Percentiles rank a stretch among this genome's conserved stretches.
Evolutionary conservation across 306 rosid genomes (phyloP).

Genomic region (Benincasa hispida): DNA sequence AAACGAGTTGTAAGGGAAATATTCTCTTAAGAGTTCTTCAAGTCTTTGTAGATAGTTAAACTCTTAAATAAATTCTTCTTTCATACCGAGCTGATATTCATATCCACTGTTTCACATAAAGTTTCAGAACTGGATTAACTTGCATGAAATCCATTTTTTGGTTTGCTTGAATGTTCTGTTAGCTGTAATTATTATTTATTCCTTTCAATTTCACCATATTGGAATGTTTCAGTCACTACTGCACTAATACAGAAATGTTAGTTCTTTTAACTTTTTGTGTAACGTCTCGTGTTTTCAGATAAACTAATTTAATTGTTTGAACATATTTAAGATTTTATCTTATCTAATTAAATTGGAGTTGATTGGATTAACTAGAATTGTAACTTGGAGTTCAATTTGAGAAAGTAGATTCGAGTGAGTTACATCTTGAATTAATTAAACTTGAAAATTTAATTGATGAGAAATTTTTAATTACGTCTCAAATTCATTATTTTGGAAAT

Average conservation of each 20-base stretch:
- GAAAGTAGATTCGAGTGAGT: no score
- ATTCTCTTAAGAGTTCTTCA: background rate
- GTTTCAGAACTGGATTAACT: background rate
- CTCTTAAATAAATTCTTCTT: background rate
- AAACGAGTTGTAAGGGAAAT: background rate
- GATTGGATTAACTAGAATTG: no score
- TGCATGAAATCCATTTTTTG: background rate
- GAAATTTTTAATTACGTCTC: no score
- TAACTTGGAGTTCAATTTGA: no score
- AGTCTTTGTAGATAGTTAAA: background rate
- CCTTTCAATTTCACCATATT: background rate
- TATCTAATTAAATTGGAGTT: no score
- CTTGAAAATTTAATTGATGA: no score
- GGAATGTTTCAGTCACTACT: background rate
- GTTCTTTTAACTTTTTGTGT: background rate
- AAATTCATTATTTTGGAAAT: no score
- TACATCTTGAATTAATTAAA: no score
- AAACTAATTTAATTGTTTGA: no score
- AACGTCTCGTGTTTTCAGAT: no score
- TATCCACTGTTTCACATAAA: background rate
- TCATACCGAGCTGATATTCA: background rate
- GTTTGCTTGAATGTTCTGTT: background rate
- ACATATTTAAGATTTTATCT: no score
- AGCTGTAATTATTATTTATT: background rate
- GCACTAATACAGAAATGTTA: background rate